These are phyloP conservation scores for Pharus latifolius DNA, from an alignment of 176 grass and related monocot species.

Conservation along the genomic window DNA sequence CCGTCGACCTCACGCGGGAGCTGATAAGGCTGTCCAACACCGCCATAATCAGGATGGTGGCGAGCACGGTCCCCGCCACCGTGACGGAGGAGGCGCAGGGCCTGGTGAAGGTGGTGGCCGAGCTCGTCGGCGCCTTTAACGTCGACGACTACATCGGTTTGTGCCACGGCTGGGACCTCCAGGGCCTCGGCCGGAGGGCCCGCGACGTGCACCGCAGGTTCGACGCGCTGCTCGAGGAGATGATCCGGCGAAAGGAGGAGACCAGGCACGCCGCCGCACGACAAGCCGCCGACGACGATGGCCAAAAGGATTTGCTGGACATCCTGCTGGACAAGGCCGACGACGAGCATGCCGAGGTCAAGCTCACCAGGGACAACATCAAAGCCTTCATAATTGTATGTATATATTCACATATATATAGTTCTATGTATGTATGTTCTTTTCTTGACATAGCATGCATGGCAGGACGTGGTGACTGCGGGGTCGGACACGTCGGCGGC, in stretches of 20 bases:
- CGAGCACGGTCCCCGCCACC: constrained; percentile 17
- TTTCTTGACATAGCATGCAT: too few relatives aligned
- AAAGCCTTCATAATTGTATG: constrained; percentile 71
- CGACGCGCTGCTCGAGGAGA: constrained; percentile 53
- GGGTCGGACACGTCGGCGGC: constrained; percentile 45
- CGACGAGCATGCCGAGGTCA: constrained; percentile 39
- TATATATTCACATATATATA: not conserved
- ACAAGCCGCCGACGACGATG: not conserved
- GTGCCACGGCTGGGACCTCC: constrained; percentile 47
- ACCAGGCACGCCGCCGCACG: not conserved
- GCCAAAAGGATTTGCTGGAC: constrained; percentile 54
- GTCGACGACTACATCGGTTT: constrained; percentile 43
- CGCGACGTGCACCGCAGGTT: constrained; percentile 40
- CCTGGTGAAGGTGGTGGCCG: constrained; percentile 46
- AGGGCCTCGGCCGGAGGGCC: constrained; percentile 46
- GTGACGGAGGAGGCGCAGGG: constrained; percentile 33
- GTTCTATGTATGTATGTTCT: not conserved
- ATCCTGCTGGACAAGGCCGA: constrained; percentile 54
- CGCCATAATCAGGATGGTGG: constrained; percentile 41
- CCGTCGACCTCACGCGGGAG: constrained; percentile 36
- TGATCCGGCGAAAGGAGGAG: constrained; percentile 45
- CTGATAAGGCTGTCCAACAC: constrained; percentile 47
- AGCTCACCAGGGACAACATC: constrained; percentile 54
- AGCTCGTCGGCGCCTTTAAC: constrained; percentile 59
- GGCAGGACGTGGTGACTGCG: constrained; percentile 42